Evolutionary conservation across 2,329 filamentous ascomycete species (phyloP).

Genomic region (Fusarium sp.): DNA sequence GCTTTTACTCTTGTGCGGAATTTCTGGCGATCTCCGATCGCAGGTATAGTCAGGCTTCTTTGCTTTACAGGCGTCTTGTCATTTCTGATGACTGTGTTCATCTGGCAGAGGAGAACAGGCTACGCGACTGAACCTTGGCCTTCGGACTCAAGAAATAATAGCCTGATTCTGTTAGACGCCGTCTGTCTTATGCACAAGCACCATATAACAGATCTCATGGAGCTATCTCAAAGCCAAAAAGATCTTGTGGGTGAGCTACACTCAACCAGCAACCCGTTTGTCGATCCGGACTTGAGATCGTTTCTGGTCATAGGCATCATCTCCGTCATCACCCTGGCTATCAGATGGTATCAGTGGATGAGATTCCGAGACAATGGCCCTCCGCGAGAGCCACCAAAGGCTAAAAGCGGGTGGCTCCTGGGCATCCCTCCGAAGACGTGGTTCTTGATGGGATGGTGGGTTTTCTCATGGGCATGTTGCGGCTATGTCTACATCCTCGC

Average conservation of each 20-base stretch:
- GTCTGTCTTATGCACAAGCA: constrained; percentile 5
- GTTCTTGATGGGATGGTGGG: constrained; percentile 1
- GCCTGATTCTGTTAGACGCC: neutral
- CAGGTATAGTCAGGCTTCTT: neutral
- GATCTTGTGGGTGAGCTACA: neutral
- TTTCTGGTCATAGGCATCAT: constrained; percentile 1
- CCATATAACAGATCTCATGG: neutral
- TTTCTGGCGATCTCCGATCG: neutral
- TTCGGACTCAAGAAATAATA: neutral
- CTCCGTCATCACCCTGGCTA: neutral
- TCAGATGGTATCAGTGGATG: neutral
- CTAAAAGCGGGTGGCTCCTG: neutral
- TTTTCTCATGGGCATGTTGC: neutral
- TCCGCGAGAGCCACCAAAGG: neutral
- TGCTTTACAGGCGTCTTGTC: neutral
- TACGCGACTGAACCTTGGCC: constrained; percentile 1
- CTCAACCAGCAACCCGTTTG: neutral
- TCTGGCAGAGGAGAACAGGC: constrained; percentile 5
- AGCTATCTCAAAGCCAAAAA: neutral
- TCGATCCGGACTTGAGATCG: neutral
- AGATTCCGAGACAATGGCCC: neutral
- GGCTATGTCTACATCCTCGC: neutral
- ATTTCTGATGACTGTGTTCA: constrained; percentile 5
- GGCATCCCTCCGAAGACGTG: neutral
- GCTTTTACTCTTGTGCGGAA: constrained; percentile 1